These are phyloP conservation scores for Bacidia gigantensis DNA, from an alignment of 495 filamentous ascomycete species.

Conservation along the genomic window DNA sequence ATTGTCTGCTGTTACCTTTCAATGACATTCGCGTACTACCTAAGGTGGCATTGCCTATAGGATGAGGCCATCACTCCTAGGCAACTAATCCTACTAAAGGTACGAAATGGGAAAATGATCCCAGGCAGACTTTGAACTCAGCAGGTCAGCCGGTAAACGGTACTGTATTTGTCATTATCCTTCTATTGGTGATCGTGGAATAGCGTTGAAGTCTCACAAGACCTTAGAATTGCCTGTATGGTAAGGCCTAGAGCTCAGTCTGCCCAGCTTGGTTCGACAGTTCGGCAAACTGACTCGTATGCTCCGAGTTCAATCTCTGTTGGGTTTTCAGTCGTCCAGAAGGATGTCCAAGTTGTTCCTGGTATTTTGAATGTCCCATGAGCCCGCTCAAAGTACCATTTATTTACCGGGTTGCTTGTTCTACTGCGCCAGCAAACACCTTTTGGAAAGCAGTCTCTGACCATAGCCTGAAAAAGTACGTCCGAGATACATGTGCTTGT, in stretches of 20 bases:
- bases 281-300: constrained; percentile 71
- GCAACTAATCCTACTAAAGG: too few species aligned
- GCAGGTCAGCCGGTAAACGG: too few species aligned
- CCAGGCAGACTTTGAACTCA: too few species aligned
- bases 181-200: too few species aligned
- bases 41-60: too few species aligned
- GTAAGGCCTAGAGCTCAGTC: constrained; percentile 25
- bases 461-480: constrained; percentile 91
- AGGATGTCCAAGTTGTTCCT: constrained; percentile 83
- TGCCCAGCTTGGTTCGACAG: constrained; percentile 71
- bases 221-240: neutral
- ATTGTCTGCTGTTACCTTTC: too few species aligned
- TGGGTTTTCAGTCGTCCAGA: constrained; percentile 74
- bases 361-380: constrained; percentile 67
- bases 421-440: constrained; percentile 74
- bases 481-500: constrained; percentile 78
- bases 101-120: too few species aligned
- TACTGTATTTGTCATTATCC: too few species aligned
- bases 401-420: constrained; percentile 74
- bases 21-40: too few species aligned
- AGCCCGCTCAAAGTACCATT: constrained; percentile 91
- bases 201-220: too few species aligned
- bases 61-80: too few species aligned
- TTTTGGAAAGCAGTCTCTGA: constrained; percentile 66
- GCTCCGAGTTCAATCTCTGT: constrained; percentile 47